These are phyloP conservation scores for Voacanga thouarsii DNA, from an alignment of 257 asterid species.

Conservation along the genomic window DNA sequence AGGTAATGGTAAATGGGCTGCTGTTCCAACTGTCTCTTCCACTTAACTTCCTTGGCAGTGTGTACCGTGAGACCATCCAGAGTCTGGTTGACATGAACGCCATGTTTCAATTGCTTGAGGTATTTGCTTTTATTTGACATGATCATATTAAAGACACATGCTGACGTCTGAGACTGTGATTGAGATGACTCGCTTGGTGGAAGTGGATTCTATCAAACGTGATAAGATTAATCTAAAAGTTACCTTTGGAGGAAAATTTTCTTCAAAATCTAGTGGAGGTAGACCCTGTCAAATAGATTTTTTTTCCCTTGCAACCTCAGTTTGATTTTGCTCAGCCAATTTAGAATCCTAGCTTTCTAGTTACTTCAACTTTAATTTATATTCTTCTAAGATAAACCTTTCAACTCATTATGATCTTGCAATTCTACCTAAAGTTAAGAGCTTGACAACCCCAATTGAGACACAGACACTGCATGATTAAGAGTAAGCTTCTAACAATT, in stretches of 20 bases:
- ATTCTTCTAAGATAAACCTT: not conserved
- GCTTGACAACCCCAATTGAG: not conserved
- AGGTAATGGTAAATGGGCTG: conserved; percentile 99
- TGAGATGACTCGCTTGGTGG: not conserved
- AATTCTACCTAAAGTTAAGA: not conserved
- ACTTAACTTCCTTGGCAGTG: conserved; percentile 93
- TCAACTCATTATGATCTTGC: not conserved
- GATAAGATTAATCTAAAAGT: not conserved
- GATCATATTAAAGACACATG: not conserved
- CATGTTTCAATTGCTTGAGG: conserved; percentile 98
- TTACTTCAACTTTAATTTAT: not conserved
- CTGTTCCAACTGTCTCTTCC: conserved; percentile 97
- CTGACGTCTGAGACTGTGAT: not conserved
- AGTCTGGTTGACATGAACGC: conserved; percentile 92
- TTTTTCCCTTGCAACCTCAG: not conserved
- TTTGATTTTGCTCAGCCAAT: not conserved
- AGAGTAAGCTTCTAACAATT: not conserved
- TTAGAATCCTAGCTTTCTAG: not conserved
- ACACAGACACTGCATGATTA: not conserved
- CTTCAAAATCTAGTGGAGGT: not conserved
- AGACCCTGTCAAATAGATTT: too few species aligned
- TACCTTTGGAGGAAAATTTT: not conserved
- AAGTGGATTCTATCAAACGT: not conserved
- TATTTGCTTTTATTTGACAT: conserved; percentile 26
- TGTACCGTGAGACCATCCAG: conserved; percentile 90